Percentiles rank a stretch among this genome's conserved stretches.
These are phyloP conservation scores for Phalaenopsis hybrid DNA, from an alignment of 116 monocot genomes.

Conservation along the genomic window DNA sequence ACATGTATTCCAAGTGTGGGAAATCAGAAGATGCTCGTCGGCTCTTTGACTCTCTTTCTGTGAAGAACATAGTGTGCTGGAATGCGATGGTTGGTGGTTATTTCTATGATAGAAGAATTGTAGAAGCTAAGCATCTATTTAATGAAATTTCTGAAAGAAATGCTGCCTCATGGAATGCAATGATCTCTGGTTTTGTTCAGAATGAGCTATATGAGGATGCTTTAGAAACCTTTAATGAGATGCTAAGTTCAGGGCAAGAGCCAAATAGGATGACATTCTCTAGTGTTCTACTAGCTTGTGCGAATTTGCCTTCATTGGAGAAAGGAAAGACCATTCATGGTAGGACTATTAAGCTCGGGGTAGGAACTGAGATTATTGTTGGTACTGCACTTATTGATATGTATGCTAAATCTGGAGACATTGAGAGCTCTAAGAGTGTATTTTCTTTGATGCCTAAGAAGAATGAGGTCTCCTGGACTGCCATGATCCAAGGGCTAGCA, in stretches of 20 bases:
- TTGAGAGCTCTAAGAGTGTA: conserved; percentile 32
- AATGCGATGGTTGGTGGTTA: conserved; percentile 57
- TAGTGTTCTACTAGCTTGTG: conserved; percentile 51
- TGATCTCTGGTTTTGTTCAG: conserved; percentile 43
- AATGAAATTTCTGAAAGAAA: conserved; percentile 25
- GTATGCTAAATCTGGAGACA: conserved; percentile 62
- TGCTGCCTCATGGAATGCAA: conserved; percentile 43
- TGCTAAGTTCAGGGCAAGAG: conserved; percentile 30
- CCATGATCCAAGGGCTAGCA: conserved; percentile 59
- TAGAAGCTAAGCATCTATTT: conserved; percentile 39
- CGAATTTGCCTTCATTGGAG: conserved; percentile 35
- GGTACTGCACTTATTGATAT: conserved; percentile 58
- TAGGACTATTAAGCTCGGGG: conserved; percentile 43
- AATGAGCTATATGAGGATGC: conserved; percentile 19
- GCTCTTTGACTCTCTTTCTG: conserved; percentile 28
- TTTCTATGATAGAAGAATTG: conserved; percentile 12
- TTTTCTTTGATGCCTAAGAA: conserved; percentile 44
- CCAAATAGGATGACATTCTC: conserved; percentile 47
- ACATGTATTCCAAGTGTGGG: conserved; percentile 53
- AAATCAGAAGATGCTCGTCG: conserved; percentile 20
- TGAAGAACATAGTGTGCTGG: conserved; percentile 51
- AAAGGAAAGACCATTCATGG: conserved; percentile 49
- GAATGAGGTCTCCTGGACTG: conserved; percentile 61
- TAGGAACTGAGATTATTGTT: conserved; percentile 29
- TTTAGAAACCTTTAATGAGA: conserved; percentile 33